Evolutionary conservation across 768 basidiomycete species (phyloP).

Genomic region (Royoungia palumana): DNA sequence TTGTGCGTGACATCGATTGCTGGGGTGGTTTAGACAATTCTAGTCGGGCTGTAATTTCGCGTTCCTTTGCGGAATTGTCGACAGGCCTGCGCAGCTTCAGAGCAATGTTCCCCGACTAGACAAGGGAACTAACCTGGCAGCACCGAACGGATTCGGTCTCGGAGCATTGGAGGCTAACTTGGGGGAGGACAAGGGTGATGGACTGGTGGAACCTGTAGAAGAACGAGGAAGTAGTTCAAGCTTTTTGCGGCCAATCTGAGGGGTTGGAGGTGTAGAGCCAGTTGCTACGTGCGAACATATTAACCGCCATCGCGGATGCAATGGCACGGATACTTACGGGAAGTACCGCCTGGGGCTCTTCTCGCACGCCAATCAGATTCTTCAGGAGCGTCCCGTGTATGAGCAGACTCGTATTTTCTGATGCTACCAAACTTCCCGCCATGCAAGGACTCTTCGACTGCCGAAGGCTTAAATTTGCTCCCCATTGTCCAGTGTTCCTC

Average conservation of each 20-base stretch:
- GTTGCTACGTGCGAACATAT: slow-evolving; percentile 42
- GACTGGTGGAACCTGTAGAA: slow-evolving; percentile 57
- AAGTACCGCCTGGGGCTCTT: slow-evolving; percentile 46
- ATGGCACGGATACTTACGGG: slow-evolving; percentile 52
- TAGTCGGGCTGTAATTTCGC: slow-evolving; percentile 66
- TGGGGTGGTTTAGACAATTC: slow-evolving; percentile 34
- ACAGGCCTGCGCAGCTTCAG: slow-evolving; percentile 60
- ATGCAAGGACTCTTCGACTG: slow-evolving; percentile 37
- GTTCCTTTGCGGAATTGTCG: slow-evolving; percentile 75
- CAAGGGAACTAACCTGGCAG: slow-evolving; percentile 57
- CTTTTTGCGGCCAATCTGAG: slow-evolving; percentile 73
- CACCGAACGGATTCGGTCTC: slow-evolving; percentile 80
- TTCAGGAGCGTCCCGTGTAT: slow-evolving; percentile 49
- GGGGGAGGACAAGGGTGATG: slow-evolving; percentile 78
- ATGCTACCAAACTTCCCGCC: slow-evolving; percentile 43
- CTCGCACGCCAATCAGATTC: slow-evolving; percentile 73
- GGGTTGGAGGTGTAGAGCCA: slow-evolving; percentile 76
- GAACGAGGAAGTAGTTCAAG: slow-evolving; percentile 85
- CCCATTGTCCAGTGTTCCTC: slow-evolving; percentile 81
- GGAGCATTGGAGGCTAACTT: slow-evolving; percentile 54
- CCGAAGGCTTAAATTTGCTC: slow-evolving; percentile 63
- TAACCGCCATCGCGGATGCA: slow-evolving; percentile 5
- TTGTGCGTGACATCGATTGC: slow-evolving; percentile 49
- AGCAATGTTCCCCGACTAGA: not conserved
- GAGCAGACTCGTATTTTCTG: slow-evolving; percentile 53